Base-by-base conservation (phyloP, 768 basidiomycete species). In the Tylopilus balloui region DNA sequence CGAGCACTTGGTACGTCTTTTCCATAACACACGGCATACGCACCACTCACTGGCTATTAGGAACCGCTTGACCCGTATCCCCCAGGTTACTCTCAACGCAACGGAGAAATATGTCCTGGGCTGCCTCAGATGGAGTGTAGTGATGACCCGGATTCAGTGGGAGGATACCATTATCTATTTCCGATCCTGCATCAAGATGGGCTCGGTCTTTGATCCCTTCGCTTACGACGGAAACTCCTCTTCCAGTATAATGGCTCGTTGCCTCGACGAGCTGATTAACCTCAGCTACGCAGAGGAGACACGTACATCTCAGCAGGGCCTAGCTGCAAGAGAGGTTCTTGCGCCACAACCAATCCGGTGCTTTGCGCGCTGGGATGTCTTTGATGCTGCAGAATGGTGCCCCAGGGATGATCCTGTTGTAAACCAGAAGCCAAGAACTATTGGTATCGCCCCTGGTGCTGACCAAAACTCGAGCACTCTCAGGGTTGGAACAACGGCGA, bases 371-470 rank as follows among this genome's bases (percentile, higher is more conserved):
- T 42, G 50, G 48, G 45, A 48, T 21, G 29, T 62, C 10, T 50
- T 61, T 25, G 46, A 50, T 17, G 21, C 51, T 8, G 29, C 32
- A 19, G 60, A 60, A 48, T 67, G 66, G 68, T 66, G 60, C 37
- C 68, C 68, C 1, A 42, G 59, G 37, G 58, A 56, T 37, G 68
- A 67, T 36, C 68, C 68, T 14, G 52, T 67, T 15, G 38, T 67
- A 36, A 66, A 68, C 42, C 56, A 51, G 45, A 64, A 56, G 14
- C 66, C 54, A 3, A 56, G 60, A 20, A 54, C 45, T 28, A 50
- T 62, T 36, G 64, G 66, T 20, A 56, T 66, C 23, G 68, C 68
- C 24, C 66, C 66, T 10, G 66, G 68, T 6, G 41, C 56, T 6
- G 56, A 56, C 42, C 49, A 44, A 38, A 21, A 25, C 25, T 34